A percentile compares a stretch with the other conserved stretches of the same genome.
Conservation (phyloP, 2,329 filamentous ascomycete genomes). For the Cladosporium sp. region DNA sequence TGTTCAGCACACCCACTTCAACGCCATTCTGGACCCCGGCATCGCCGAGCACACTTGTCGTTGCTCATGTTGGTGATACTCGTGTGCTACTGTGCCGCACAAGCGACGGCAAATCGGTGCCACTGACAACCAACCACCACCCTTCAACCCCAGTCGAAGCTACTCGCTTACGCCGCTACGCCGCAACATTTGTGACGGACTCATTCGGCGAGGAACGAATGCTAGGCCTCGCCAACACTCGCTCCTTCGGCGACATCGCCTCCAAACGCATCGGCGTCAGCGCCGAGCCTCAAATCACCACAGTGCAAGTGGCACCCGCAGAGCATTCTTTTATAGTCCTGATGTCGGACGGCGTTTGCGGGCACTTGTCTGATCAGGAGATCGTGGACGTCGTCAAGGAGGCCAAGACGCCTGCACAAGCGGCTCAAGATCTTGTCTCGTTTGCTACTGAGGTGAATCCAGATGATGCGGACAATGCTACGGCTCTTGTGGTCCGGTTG, state of each 20-base stretch:
- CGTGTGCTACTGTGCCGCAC: slow-evolving; percentile 87
- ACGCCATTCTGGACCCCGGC: slow-evolving; percentile 94
- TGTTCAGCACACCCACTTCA: slow-evolving; percentile 88
- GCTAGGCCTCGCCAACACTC: slow-evolving; percentile 85
- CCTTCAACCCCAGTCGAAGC: slow-evolving; percentile 82
- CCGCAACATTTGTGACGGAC: slow-evolving; percentile 83
- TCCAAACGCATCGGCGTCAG: slow-evolving; percentile 91
- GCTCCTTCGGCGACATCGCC: slow-evolving; percentile 87
- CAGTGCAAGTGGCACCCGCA: slow-evolving; percentile 72
- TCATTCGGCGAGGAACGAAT: slow-evolving; percentile 97
- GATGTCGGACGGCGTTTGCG: slow-evolving; percentile 83
- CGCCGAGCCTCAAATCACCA: slow-evolving; percentile 83
- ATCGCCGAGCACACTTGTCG: slow-evolving; percentile 74
- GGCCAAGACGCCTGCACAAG: slow-evolving; percentile 83
- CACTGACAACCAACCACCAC: slow-evolving; percentile 87
- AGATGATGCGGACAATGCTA: slow-evolving; percentile 59
- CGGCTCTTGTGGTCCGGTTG: slow-evolving; percentile 57
- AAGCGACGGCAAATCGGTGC: slow-evolving; percentile 69
- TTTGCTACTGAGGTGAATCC: slow-evolving; percentile 82
- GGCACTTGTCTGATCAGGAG: slow-evolving; percentile 83
- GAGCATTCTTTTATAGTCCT: slow-evolving; percentile 88
- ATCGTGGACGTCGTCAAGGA: slow-evolving; percentile 96
- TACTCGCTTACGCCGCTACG: slow-evolving; percentile 76
- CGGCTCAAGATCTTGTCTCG: slow-evolving; percentile 69
- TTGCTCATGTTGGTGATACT: slow-evolving; percentile 91